phyloP scores from a whole-genome alignment of 1,284 basidiomycete genomes.

The Rhodofomes roseus region DNA sequence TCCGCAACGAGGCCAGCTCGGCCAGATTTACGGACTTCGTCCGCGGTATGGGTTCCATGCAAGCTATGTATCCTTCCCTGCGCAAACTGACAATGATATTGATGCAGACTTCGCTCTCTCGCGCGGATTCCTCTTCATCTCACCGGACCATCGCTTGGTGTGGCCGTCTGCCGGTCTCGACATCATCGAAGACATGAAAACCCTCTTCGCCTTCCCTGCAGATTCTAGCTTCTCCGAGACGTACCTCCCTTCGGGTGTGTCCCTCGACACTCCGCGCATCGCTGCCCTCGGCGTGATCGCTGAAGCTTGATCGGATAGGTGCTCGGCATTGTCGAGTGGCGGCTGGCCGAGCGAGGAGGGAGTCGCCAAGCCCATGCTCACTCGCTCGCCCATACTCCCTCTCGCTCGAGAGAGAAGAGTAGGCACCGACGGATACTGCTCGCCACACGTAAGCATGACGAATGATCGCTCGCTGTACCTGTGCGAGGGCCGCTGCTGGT shows the following conservation, averaged over 20 bases:
- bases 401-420: too few species aligned
- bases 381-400: too few species aligned
- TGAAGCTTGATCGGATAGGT: too few species aligned
- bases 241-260: neutral
- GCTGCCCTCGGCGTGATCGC: neutral
- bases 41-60: neutral
- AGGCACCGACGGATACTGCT: too few species aligned
- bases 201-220: neutral
- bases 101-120: too few species aligned
- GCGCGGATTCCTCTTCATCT: neutral
- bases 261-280: neutral
- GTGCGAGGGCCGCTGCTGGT: too few species aligned
- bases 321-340: too few species aligned
- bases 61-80: neutral
- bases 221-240: neutral
- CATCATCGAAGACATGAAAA: neutral
- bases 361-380: too few species aligned
- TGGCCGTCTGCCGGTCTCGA: neutral
- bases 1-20: neutral
- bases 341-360: too few species aligned
- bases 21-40: too few species aligned
- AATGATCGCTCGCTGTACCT: too few species aligned
- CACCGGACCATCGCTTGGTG: neutral
- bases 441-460: too few species aligned
- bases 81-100: neutral